A percentile compares a stretch with the other conserved stretches of the same genome.
Evolutionary conservation across 192 early-diverging fungal species (phyloP).

Genomic region (Gonapodya sp.): DNA sequence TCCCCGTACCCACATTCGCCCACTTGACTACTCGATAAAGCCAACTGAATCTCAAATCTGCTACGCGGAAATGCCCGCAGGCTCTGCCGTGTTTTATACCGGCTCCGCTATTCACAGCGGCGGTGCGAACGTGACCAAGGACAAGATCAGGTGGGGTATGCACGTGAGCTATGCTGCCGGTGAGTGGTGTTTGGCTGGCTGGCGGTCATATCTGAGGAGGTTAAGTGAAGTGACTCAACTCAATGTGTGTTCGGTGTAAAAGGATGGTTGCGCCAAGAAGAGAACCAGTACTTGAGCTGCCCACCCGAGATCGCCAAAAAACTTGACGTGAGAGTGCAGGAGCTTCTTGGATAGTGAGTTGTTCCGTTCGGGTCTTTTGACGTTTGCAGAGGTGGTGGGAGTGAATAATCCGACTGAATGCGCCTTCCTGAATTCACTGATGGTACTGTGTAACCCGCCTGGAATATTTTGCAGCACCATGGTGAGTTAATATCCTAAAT

Average conservation of each 20-base stretch:
- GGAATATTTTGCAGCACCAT: no score
- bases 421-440: no score
- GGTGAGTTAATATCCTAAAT: no score
- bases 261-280: constrained; percentile 2
- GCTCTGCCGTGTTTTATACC: constrained; percentile 1
- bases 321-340: not conserved
- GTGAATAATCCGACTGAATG: no score
- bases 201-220: not conserved
- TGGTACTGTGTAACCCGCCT: no score
- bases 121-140: not conserved
- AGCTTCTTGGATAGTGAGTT: constrained; percentile 5
- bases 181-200: no score
- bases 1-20: not conserved
- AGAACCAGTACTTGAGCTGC: not conserved
- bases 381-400: no score
- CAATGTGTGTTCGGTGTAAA: not conserved
- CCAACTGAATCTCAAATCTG: not conserved
- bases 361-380: no score
- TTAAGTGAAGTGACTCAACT: not conserved
- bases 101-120: constrained; percentile 8
- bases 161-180: constrained; percentile 10
- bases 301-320: not conserved
- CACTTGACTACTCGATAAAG: not conserved
- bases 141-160: not conserved
- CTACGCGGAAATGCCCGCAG: constrained; percentile 7